Conservation (phyloP, 2,329 filamentous ascomycete species). For the Monosporascus sp. region DNA sequence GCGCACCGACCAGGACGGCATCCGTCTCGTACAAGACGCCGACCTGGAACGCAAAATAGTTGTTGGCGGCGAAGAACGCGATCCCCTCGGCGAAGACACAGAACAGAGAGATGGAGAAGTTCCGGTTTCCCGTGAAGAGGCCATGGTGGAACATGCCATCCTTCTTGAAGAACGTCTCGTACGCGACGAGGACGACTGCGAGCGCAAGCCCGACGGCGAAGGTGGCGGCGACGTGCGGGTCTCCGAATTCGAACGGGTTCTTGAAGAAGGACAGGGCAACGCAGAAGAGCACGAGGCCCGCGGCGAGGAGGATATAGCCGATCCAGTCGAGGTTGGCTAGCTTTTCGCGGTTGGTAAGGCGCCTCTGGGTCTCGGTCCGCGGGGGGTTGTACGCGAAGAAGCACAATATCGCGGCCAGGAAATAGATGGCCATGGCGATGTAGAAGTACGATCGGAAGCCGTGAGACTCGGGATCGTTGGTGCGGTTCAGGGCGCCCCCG, state of each 20-base stretch:
- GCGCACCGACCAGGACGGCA: conserved; percentile 25
- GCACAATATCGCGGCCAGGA: conserved; percentile 21
- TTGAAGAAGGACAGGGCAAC: conserved; percentile 33
- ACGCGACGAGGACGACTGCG: conserved; percentile 22
- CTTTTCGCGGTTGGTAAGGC: conserved; percentile 26
- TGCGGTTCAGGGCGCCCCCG: conserved; percentile 29
- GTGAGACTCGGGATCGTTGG: conserved; percentile 15
- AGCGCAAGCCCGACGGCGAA: conserved; percentile 30
- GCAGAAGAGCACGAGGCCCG: conserved; percentile 33
- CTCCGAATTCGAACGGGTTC: conserved; percentile 34
- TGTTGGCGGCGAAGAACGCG: conserved; percentile 36
- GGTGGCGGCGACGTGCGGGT: conserved; percentile 29
- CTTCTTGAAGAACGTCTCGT: conserved; percentile 29
- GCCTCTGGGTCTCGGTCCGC: conserved; percentile 18
- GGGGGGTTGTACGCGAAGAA: conserved; percentile 30
- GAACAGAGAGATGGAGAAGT: conserved; percentile 30
- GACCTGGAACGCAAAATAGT: conserved; percentile 36
- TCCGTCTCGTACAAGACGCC: conserved; percentile 32
- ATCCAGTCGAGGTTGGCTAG: conserved; percentile 33
- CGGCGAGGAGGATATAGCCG: conserved; percentile 29
- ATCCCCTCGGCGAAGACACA: conserved; percentile 34
- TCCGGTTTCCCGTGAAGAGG: conserved; percentile 29
- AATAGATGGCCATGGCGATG: conserved; percentile 25
- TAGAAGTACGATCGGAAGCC: conserved; percentile 34
- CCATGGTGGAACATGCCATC: conserved; percentile 38